Evolutionary conservation across 306 rosid genomes (phyloP).

Genomic region (Sphenostylis stenocarpa): DNA sequence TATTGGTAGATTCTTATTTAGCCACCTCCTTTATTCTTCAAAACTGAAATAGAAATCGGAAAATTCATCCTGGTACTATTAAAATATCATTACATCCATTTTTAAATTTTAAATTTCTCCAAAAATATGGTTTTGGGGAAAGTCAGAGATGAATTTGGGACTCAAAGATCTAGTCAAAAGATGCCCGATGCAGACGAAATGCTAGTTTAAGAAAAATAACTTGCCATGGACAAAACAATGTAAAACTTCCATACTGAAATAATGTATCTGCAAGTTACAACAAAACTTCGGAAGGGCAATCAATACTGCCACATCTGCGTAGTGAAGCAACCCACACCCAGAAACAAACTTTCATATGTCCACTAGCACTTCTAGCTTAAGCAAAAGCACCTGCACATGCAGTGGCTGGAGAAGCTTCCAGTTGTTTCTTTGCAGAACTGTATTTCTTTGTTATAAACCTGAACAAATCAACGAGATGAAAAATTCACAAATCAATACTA

Average conservation of each 20-base stretch:
- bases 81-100: not conserved
- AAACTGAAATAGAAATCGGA: not conserved
- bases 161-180: not conserved
- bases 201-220: constrained; percentile 5
- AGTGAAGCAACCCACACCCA: constrained; percentile 33
- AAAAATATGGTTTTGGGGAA: not conserved
- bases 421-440: constrained; percentile 76
- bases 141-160: not conserved
- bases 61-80: not conserved
- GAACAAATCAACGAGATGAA: constrained; percentile 23
- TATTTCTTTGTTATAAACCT: constrained; percentile 90
- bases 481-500: not conserved
- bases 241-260: constrained; percentile 37
- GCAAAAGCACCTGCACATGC: constrained; percentile 84
- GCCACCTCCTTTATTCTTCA: not conserved
- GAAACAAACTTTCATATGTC: constrained; percentile 21
- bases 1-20: not conserved
- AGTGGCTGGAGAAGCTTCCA: constrained; percentile 61
- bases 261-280: constrained; percentile 45
- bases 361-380: constrained; percentile 39
- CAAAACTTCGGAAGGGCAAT: constrained; percentile 30
- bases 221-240: constrained; percentile 18
- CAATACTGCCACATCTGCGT: constrained; percentile 26
- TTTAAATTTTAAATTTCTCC: not conserved
- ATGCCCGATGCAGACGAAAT: not conserved